Percentiles rank a stretch among this genome's conserved stretches.
Conservation (phyloP, 441 rosid species). For the Corymbia citriodora region DNA sequence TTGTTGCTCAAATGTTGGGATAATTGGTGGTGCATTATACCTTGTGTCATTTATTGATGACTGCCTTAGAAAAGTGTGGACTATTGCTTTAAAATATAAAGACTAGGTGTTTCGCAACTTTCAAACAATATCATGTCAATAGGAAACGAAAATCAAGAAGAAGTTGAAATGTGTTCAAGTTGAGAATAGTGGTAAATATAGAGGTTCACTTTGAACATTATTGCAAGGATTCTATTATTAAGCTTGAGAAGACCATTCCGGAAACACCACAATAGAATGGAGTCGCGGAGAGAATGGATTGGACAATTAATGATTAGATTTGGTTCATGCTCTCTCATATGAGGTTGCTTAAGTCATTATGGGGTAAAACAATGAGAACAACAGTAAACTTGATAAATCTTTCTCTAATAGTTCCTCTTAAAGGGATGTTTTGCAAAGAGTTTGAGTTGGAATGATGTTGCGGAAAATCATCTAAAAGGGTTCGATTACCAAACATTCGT, state of each 20-base stretch:
- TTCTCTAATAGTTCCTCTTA: background rate
- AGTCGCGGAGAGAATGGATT: background rate
- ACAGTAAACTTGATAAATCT: background rate
- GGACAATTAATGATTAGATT: too few relatives aligned
- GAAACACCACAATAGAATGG: background rate
- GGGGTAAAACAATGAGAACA: background rate
- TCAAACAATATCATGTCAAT: background rate
- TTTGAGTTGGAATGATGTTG: background rate
- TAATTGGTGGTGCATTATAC: background rate
- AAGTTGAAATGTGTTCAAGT: background rate
- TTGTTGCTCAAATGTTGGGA: background rate
- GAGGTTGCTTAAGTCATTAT: background rate
- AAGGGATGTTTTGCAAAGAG: background rate
- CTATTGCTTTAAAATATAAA: background rate
- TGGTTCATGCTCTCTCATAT: too few relatives aligned
- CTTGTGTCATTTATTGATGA: background rate
- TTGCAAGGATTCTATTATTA: accelerated
- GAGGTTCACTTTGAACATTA: background rate
- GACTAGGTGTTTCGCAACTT: background rate
- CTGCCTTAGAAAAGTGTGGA: background rate
- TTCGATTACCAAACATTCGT: background rate
- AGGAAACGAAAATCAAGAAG: background rate
- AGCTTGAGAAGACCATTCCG: background rate
- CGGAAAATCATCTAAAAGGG: background rate
- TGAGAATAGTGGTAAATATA: background rate